Conservation (phyloP, 306 rosid species). For the Gleditsia sinensis region DNA sequence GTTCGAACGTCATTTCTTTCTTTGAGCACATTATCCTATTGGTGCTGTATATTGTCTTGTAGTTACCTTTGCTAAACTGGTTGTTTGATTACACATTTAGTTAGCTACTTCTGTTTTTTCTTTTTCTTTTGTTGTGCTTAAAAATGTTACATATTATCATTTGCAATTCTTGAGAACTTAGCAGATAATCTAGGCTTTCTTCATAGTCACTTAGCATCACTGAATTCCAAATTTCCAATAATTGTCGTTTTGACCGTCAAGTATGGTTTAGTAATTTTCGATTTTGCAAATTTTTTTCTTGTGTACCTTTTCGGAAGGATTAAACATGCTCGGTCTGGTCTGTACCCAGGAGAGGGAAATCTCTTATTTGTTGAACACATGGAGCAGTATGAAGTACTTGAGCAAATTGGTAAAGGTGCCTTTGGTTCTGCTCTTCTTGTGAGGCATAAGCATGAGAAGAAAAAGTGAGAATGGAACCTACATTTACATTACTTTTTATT, state of each 20-base stretch:
- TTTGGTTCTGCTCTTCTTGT: conserved; percentile 99
- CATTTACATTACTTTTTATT: conserved; percentile 12
- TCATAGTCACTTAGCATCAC: conserved; percentile 20
- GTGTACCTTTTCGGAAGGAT: conserved; percentile 2
- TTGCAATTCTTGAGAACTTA: conserved; percentile 42
- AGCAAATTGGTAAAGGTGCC: conserved; percentile 98
- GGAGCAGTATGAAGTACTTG: conserved; percentile 97
- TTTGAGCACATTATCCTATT: neutral
- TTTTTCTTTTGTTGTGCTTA: neutral
- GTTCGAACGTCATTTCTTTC: conserved; percentile 13
- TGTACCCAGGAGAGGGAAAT: conserved; percentile 46
- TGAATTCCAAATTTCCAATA: conserved; percentile 1
- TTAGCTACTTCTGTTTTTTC: neutral
- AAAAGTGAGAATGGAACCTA: conserved; percentile 71
- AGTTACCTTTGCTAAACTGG: conserved; percentile 15
- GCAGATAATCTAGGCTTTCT: conserved; percentile 38
- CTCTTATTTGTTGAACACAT: conserved; percentile 40
- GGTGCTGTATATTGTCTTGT: neutral
- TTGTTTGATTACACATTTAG: conserved; percentile 1
- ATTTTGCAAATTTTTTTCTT: no score
- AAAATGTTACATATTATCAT: no score
- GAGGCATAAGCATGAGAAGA: conserved; percentile 96
- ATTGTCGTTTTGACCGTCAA: conserved; percentile 5
- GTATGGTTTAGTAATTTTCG: conserved; percentile 1
- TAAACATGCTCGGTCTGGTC: conserved; percentile 35